Evolutionary conservation across 2,329 filamentous ascomycete genomes (phyloP).

Genomic region (Tricladium varicosporioides): DNA sequence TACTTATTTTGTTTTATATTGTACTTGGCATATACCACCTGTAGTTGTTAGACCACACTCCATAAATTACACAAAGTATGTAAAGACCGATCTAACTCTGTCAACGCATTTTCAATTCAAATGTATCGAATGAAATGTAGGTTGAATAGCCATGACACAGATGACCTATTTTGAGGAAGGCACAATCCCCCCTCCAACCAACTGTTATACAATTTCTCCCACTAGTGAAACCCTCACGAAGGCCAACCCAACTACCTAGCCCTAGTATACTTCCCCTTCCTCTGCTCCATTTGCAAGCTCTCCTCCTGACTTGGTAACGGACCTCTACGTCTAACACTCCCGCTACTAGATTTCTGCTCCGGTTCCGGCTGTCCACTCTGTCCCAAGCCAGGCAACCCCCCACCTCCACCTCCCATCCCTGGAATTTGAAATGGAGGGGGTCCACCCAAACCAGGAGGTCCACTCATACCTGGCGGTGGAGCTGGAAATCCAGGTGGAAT

Average conservation of each 20-base stretch:
- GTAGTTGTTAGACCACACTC: constrained; percentile 35
- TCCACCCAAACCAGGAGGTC: constrained; percentile 22
- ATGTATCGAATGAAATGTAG: no score
- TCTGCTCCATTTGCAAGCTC: constrained; percentile 75
- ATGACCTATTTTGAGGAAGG: no score
- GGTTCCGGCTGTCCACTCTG: constrained; percentile 28
- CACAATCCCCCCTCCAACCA: not conserved
- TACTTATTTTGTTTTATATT: constrained; percentile 17
- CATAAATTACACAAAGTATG: no score
- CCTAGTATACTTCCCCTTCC: constrained; percentile 58
- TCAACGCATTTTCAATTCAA: no score
- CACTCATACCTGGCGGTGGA: constrained; percentile 36
- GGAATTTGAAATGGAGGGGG: constrained; percentile 36
- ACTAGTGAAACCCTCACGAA: no score
- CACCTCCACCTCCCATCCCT: constrained; percentile 27
- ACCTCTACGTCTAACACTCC: constrained; percentile 54
- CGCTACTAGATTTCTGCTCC: constrained; percentile 29
- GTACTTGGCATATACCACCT: not conserved
- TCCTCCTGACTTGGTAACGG: constrained; percentile 83
- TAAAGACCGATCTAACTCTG: no score
- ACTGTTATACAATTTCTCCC: constrained; percentile 17
- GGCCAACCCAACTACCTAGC: constrained; percentile 21
- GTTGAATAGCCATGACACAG: no score
- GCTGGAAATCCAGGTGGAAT: constrained; percentile 30
- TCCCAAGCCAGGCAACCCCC: constrained; percentile 9